These are phyloP conservation scores for Tilletia setariae DNA, from an alignment of 1,284 basidiomycete species.

Conservation along the genomic window DNA sequence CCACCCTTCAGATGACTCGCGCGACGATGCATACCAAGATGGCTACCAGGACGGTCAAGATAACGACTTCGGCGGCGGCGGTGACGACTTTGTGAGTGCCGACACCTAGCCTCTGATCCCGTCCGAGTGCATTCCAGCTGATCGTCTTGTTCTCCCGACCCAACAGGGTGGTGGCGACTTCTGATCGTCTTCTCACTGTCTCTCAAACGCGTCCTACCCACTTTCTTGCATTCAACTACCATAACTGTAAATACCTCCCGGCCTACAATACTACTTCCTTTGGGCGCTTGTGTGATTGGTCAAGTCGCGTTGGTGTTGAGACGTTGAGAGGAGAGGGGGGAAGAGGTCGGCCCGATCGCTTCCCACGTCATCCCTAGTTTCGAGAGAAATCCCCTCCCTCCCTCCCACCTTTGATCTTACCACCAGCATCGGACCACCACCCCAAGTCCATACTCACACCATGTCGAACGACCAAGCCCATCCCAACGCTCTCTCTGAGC, in stretches of 20 bases:
- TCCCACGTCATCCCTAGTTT: too few species aligned
- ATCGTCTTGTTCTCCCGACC: neutral
- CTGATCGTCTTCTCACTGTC: neutral
- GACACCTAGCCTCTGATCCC: slow-evolving; percentile 1
- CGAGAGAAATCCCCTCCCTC: too few species aligned
- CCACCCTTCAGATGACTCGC: slow-evolving; percentile 25
- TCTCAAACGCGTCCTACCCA: too few species aligned
- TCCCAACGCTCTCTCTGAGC: slow-evolving; percentile 15
- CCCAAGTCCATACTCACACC: neutral
- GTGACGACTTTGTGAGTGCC: slow-evolving; percentile 24
- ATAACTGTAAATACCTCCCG: too few species aligned
- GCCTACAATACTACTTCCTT: too few species aligned
- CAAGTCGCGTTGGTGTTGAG: too few species aligned
- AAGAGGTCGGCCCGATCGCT: too few species aligned
- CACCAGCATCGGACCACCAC: neutral
- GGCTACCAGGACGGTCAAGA: slow-evolving; percentile 43
- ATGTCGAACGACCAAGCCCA: slow-evolving; percentile 8
- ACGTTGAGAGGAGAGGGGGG: too few species aligned
- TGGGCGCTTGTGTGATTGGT: too few species aligned
- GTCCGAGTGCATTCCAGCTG: neutral
- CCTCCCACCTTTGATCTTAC: too few species aligned
- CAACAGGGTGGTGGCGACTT: slow-evolving; percentile 27
- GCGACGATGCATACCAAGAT: slow-evolving; percentile 45
- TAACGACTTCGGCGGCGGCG: slow-evolving; percentile 23
- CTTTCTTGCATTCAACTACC: too few species aligned